These are phyloP conservation scores for Thamnidium elegans DNA, from an alignment of 192 early-diverging fungal species.

Conservation along the genomic window DNA sequence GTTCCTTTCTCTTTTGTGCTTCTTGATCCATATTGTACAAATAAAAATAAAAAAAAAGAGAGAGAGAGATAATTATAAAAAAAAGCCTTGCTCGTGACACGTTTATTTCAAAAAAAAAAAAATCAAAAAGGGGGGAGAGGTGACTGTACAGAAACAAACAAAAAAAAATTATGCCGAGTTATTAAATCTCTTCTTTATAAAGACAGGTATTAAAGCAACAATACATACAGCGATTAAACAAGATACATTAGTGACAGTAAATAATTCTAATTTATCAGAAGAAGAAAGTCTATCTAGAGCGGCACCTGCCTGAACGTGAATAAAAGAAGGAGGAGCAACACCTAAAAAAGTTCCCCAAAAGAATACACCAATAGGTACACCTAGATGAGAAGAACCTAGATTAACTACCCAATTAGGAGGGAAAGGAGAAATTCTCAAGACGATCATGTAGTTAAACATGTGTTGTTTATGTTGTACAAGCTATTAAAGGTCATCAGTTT, in stretches of 20 bases:
- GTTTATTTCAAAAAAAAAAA: too few species aligned
- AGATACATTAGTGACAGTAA: slow-evolving; percentile 45
- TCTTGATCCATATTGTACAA: slow-evolving; percentile 52
- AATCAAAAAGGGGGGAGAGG: too few species aligned
- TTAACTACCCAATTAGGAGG: slow-evolving; percentile 63
- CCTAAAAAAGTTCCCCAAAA: slow-evolving; percentile 56
- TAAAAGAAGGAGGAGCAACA: slow-evolving; percentile 48
- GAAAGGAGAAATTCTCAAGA: slow-evolving; percentile 52
- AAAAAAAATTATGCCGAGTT: too few species aligned
- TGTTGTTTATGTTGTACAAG: slow-evolving; percentile 48
- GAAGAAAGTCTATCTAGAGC: slow-evolving; percentile 48
- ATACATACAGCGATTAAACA: slow-evolving; percentile 45
- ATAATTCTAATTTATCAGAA: slow-evolving; percentile 43
- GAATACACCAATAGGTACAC: slow-evolving; percentile 48
- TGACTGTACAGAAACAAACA: too few species aligned
- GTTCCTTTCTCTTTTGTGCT: slow-evolving; percentile 62
- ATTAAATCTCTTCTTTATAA: slow-evolving; percentile 33
- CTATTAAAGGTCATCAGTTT: slow-evolving; percentile 9
- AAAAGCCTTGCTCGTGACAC: slow-evolving; percentile 32
- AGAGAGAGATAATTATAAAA: not conserved
- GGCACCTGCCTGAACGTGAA: slow-evolving; percentile 57
- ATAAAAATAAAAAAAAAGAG: not conserved
- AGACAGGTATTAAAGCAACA: slow-evolving; percentile 47
- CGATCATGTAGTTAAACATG: slow-evolving; percentile 58
- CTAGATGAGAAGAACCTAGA: slow-evolving; percentile 54